These are phyloP conservation scores for Wilcoxina mikolae DNA, from an alignment of 495 filamentous ascomycete genomes.

Conservation along the genomic window DNA sequence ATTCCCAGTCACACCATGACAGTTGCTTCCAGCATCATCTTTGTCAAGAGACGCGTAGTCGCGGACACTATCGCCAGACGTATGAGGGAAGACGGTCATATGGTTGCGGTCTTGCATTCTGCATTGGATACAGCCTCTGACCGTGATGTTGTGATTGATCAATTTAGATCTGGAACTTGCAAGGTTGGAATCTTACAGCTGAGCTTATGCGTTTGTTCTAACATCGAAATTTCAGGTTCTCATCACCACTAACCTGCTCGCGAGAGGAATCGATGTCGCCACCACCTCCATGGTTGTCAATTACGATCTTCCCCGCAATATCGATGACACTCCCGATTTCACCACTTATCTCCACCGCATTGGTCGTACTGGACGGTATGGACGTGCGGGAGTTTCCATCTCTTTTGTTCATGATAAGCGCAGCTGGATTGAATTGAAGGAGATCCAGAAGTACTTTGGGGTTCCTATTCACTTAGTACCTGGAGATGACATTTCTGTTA, in stretches of 20 bases:
- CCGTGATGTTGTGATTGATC: constrained; percentile 72
- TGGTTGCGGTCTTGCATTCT: constrained; percentile 64
- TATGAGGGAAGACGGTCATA: constrained; percentile 79
- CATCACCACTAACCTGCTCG: constrained; percentile 93
- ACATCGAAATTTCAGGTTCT: constrained; percentile 43
- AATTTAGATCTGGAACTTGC: constrained; percentile 68
- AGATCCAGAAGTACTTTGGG: constrained; percentile 60
- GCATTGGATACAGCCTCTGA: constrained; percentile 68
- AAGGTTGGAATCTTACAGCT: constrained; percentile 43
- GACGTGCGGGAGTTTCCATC: constrained; percentile 89
- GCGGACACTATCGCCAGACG: constrained; percentile 68
- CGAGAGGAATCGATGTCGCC: constrained; percentile 92
- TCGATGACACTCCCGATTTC: constrained; percentile 48
- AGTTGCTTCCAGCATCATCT: constrained; percentile 93
- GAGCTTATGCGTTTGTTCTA: neutral
- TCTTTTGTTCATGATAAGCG: constrained; percentile 70
- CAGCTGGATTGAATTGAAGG: constrained; percentile 57
- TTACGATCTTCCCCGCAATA: constrained; percentile 60
- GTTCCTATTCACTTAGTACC: constrained; percentile 44
- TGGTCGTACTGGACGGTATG: constrained; percentile 91
- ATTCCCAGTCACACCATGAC: constrained; percentile 56
- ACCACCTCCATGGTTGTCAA: constrained; percentile 97
- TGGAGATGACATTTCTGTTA: constrained; percentile 32
- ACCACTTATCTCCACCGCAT: constrained; percentile 98
- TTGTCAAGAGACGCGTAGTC: constrained; percentile 73